A percentile compares a stretch with the other conserved stretches of the same genome.
phyloP scores from a whole-genome alignment of 331 rosid genomes.

The Erythrophleum ivorense region DNA sequence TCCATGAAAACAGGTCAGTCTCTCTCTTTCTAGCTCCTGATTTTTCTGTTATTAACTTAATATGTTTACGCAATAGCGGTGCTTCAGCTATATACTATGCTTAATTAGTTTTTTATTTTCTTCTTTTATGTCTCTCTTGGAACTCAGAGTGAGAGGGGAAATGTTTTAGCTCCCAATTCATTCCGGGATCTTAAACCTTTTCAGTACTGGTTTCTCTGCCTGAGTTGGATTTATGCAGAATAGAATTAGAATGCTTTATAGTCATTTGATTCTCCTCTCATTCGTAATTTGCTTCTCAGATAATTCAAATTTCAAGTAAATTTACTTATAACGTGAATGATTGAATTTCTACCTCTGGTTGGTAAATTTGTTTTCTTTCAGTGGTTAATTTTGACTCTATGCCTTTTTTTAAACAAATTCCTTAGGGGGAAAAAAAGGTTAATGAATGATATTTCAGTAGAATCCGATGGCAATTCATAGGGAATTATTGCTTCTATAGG shows the following conservation, averaged over 20 bases:
- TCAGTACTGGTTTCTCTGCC: background rate
- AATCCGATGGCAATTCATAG: background rate
- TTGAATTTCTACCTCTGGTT: background rate
- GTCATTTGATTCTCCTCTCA: background rate
- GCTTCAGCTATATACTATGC: background rate
- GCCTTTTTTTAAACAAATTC: background rate
- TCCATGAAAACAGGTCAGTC: slow-evolving; percentile 68
- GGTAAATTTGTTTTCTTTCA: background rate
- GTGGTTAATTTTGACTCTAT: background rate
- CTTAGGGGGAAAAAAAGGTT: background rate
- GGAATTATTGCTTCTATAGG: background rate
- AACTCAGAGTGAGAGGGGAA: background rate
- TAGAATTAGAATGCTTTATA: slow-evolving; percentile 6
- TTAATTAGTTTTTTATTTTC: background rate
- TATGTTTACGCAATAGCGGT: slow-evolving; percentile 31
- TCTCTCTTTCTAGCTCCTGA: slow-evolving; percentile 40
- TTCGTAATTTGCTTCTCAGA: slow-evolving; percentile 1
- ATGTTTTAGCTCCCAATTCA: background rate
- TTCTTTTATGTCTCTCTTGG: background rate
- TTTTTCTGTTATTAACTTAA: slow-evolving; percentile 28
- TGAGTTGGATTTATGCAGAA: background rate
- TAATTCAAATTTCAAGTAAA: slow-evolving; percentile 2
- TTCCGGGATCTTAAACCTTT: slow-evolving; percentile 22
- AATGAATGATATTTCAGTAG: slow-evolving; percentile 1
- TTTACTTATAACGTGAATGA: background rate